Conservation (phyloP, 257 asterid species). For the Echium plantagineum region DNA sequence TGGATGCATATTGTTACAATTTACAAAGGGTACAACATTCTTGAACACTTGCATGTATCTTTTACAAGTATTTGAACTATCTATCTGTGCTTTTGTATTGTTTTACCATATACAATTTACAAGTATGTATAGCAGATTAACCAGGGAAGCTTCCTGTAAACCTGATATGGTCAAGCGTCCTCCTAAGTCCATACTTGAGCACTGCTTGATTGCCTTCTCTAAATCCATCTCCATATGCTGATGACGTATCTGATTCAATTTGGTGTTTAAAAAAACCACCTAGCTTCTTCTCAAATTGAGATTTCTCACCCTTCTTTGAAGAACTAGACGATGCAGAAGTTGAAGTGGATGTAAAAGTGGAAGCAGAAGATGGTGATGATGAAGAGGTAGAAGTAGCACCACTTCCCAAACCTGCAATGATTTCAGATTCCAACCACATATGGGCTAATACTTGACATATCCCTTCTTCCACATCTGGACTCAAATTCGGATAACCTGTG, state of each 20-base stretch:
- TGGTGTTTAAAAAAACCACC: slow-evolving; percentile 78
- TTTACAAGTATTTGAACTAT: too few relatives aligned
- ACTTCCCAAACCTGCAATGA: slow-evolving; percentile 50
- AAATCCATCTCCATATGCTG: slow-evolving; percentile 88
- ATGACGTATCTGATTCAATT: slow-evolving; percentile 79
- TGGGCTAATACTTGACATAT: slow-evolving; percentile 96
- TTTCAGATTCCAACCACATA: slow-evolving; percentile 93
- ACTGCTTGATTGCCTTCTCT: slow-evolving; percentile 80
- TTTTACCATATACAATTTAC: neutral
- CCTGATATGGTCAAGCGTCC: slow-evolving; percentile 76
- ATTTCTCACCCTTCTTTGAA: slow-evolving; percentile 81
- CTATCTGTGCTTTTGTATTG: neutral
- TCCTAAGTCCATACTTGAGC: slow-evolving; percentile 55
- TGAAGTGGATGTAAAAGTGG: slow-evolving; percentile 31
- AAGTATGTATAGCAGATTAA: neutral
- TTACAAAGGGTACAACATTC: too few relatives aligned
- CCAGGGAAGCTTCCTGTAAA: slow-evolving; percentile 72
- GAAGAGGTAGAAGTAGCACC: slow-evolving; percentile 42
- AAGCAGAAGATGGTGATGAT: slow-evolving; percentile 13
- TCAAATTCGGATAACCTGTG: slow-evolving; percentile 54
- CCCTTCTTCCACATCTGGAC: slow-evolving; percentile 90
- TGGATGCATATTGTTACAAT: too few relatives aligned
- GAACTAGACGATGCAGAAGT: slow-evolving; percentile 47
- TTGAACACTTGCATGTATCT: too few relatives aligned
- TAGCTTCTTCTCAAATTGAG: slow-evolving; percentile 72